Conservation (phyloP, 768 basidiomycete species). For the Ephemerocybe angulata region DNA sequence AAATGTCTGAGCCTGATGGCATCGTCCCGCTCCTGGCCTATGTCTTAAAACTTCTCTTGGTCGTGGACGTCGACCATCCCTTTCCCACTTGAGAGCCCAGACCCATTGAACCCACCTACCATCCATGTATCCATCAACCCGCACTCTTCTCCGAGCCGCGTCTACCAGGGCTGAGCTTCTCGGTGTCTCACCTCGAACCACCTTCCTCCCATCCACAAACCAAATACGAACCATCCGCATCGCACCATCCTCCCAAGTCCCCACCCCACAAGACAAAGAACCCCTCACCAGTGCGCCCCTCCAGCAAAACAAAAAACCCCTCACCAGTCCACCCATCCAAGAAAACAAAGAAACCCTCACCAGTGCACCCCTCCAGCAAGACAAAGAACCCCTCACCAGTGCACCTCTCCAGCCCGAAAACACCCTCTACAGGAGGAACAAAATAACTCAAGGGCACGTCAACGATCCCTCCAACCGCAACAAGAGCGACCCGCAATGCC, state of each 20-base stretch:
- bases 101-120: no score
- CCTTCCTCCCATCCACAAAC: no score
- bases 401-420: neutral
- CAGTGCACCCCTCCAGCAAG: neutral
- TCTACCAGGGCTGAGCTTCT: neutral
- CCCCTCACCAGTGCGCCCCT: neutral
- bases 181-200: neutral
- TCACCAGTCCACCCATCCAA: neutral
- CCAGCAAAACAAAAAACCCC: neutral
- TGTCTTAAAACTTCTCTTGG: no score
- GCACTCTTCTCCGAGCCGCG: neutral
- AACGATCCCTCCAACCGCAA: constrained; percentile 16
- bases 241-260: neutral
- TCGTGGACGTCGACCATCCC: no score
- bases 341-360: neutral
- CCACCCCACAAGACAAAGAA: neutral
- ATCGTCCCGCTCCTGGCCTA: no score
- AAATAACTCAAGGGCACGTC: constrained; percentile 17
- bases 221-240: neutral
- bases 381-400: neutral
- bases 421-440: constrained; percentile 8
- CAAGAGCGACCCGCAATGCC: constrained; percentile 14
- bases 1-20: no score
- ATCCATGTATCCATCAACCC: no score
- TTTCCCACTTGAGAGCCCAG: no score